A percentile compares a stretch with the other conserved stretches of the same genome.
Conservation (phyloP, 805 yeast genomes). For the Priceomyces carsonii region DNA sequence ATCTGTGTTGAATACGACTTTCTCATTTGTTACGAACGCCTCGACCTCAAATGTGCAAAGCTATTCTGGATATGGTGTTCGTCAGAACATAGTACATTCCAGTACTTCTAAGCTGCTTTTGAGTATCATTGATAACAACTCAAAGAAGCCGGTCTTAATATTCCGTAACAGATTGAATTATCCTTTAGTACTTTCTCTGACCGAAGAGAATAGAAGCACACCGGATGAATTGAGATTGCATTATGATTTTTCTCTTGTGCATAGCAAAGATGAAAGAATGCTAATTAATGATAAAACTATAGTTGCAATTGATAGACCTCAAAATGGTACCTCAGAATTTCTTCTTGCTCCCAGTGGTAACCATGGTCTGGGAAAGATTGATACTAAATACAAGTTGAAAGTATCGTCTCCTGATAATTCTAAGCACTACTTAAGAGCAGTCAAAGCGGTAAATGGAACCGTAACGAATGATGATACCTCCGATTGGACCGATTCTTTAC, state of each 20-base stretch:
- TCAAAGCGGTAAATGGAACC: slow-evolving; percentile 34
- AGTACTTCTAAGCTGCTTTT: slow-evolving; percentile 21
- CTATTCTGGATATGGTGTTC: slow-evolving; percentile 39
- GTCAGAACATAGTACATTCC: slow-evolving; percentile 31
- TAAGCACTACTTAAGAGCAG: slow-evolving; percentile 27
- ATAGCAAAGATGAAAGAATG: slow-evolving; percentile 16
- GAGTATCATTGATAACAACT: slow-evolving; percentile 19
- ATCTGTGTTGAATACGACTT: slow-evolving; percentile 25
- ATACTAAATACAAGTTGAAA: slow-evolving; percentile 28
- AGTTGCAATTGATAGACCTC: slow-evolving; percentile 15
- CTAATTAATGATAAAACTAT: slow-evolving; percentile 14
- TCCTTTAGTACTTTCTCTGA: slow-evolving; percentile 26
- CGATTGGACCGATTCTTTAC: no score
- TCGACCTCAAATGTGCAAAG: slow-evolving; percentile 38
- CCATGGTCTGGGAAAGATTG: slow-evolving; percentile 29
- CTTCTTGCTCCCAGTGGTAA: slow-evolving; percentile 26
- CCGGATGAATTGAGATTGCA: slow-evolving; percentile 15
- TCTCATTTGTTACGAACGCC: slow-evolving; percentile 29
- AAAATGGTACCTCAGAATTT: slow-evolving; percentile 33
- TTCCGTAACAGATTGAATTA: slow-evolving; percentile 19
- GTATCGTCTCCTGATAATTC: slow-evolving; percentile 18
- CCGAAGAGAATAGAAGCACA: slow-evolving; percentile 8
- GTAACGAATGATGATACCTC: no score
- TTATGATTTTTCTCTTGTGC: slow-evolving; percentile 18
- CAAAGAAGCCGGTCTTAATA: slow-evolving; percentile 12